Percentiles rank a stretch among this genome's conserved stretches.
These are phyloP conservation scores for Aspergillus fumigatiaffinis DNA, from an alignment of 2,329 filamentous ascomycete genomes.

Conservation along the genomic window DNA sequence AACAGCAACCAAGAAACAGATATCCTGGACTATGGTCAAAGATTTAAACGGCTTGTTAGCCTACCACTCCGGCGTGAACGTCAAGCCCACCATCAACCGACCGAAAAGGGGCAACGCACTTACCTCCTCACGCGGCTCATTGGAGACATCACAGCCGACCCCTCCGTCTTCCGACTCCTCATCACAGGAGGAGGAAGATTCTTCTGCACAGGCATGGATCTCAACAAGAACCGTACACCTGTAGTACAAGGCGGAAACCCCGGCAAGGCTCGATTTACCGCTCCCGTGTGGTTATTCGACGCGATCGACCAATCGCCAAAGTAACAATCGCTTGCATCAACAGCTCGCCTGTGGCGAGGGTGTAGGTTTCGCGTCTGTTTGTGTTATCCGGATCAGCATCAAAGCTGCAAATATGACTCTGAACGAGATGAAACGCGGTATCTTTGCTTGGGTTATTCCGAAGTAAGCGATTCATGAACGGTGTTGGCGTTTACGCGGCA, in stretches of 20 bases:
- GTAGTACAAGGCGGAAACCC: conserved; percentile 8
- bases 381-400: conserved; percentile 34
- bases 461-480: conserved; percentile 40
- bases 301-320: conserved; percentile 31
- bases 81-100: conserved; percentile 32
- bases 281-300: conserved; percentile 30
- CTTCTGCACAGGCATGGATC: conserved; percentile 44
- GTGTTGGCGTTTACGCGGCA: conserved; percentile 35
- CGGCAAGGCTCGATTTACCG: conserved; percentile 13
- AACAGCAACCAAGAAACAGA: neutral
- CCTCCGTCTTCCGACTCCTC: conserved; percentile 32
- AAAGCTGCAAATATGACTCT: conserved; percentile 25
- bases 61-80: conserved; percentile 26
- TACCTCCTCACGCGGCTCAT: conserved; percentile 20
- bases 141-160: conserved; percentile 17
- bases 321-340: too few species aligned
- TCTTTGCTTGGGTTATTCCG: conserved; percentile 39
- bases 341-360: too few species aligned
- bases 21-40: conserved; percentile 16
- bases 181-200: conserved; percentile 35
- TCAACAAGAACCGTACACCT: conserved; percentile 19
- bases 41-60: conserved; percentile 25
- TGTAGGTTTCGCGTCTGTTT: conserved; percentile 37
- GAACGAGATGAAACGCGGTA: conserved; percentile 40
- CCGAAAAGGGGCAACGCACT: conserved; percentile 40